Base-by-base conservation (phyloP, 2,329 filamentous ascomycete genomes). In the Aspergillus pseudoviridinutans region DNA sequence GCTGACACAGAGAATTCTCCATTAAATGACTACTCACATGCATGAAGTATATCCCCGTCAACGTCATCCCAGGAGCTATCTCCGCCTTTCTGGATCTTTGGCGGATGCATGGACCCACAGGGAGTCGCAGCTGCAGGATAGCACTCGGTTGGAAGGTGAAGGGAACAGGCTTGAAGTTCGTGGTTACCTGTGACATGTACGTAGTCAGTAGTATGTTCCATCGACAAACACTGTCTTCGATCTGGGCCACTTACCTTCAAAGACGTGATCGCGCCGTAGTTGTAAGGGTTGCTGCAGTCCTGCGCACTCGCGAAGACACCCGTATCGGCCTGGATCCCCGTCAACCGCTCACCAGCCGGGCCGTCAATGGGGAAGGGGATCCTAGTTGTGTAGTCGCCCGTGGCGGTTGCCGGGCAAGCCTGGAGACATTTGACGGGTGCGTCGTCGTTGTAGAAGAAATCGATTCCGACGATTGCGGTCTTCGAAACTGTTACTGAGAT, bases 41-140 rank as follows among this genome's bases (percentile, higher is more conserved):
- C 55, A 61, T 65, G 22, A 61, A 54, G 49, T 63, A 65, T 53
- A 66, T 57, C 32, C 64, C 64, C 10, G 60, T 66, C 41, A 66
- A 58, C 12, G 64, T 64, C 14, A 42, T 56, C 7, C 56, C 61
- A 4, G 54, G 52, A 10, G 38, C 27, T 12, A 65, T 59, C 35
- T 57, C 50, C 6, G 58, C 49, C 29, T 55, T 63, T 50, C 42
- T 58, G 2, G 54, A 22, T 44, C 38, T 61, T 41, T 53, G 53
- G 25, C 47, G 56, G 5, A 57, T 28, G n/a, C 52, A 56, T 47
- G 59, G 53, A 1, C 51, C 57, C 20, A 47, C 42, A 29, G 59
- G 64, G 4, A 64, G 42, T 49, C 54, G 60, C 38, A 64, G 54
- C 10, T 54, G 42, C 3, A 58, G 61, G 24, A 66, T 56, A 7